Evolutionary conservation across 75 land plant genomes (phyloP), one percentile per base, ranked within the genome.

Genomic region (Sequoiadendron giganteum): DNA sequence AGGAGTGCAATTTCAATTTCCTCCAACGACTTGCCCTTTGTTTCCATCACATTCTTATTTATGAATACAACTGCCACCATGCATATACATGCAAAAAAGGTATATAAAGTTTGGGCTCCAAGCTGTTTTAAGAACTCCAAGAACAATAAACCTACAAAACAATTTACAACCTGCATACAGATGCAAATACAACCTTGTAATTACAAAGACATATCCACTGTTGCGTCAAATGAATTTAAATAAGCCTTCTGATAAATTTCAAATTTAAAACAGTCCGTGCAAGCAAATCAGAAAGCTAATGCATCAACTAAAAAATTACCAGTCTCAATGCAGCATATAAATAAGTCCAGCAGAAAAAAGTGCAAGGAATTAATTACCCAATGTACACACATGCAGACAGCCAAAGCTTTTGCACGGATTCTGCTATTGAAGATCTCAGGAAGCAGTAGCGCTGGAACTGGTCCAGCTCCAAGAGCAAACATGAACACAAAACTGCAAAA

Each of bases 391-490:
- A 97, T 93, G 80, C 97, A 96, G 32, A 97, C 58, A 78, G 99
- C 98, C 99, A 97, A 94, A 80, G 98, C 99, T 86, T 95, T 97
- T 30, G 96, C 95, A 47, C 94, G 91, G 56, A 94, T 94, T 78
- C 92, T 88, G 85, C 85, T 92, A 28, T 97, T 92, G 54, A 97
- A 94, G 21, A 97, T 96, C 87, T 97, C 99, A 48, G 99, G 95
- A 36, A 97, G 90, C 52, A 97, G 94, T 19, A 97, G 91, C 84
- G 96, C 90, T 14, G 99, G 99, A 11, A 97, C 98, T 43, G 99
- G 98, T 43, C 99, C 99, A 86, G 99, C 98, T 87, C 99, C 99
- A 16, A 94, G 42, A 40, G 99, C 93, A 95, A 96, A 97, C 87
- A 93, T 90, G 38, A 97, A 90, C 6, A 97, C 99, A 94, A 94